A percentile compares a stretch with the other conserved stretches of the same genome.
Evolutionary conservation across 768 basidiomycete species (phyloP).

Genomic region (Boletus tylopilopsis): DNA sequence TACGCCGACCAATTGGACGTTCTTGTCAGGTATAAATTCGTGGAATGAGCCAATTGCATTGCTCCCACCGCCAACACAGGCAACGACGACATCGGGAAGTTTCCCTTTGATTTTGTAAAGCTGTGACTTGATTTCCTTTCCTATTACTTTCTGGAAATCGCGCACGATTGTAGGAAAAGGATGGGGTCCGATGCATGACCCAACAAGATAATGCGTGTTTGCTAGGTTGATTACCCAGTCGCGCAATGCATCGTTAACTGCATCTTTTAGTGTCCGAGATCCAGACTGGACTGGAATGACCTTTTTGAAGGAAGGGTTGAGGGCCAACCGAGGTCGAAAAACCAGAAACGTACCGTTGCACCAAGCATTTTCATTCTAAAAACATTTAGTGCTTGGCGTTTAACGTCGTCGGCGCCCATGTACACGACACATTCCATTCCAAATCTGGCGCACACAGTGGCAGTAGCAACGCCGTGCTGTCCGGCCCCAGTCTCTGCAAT

Average conservation of each 20-base stretch:
- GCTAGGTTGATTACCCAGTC: constrained; percentile 98
- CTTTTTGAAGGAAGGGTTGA: constrained; percentile 36
- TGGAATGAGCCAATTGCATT: constrained; percentile 99
- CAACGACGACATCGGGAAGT: constrained; percentile 90
- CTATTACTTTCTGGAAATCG: constrained; percentile 95
- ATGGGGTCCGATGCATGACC: constrained; percentile 96
- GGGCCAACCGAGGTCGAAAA: background rate
- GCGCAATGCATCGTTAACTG: constrained; percentile 96
- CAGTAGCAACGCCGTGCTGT: constrained; percentile 98
- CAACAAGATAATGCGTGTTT: constrained; percentile 94
- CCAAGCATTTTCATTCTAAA: constrained; percentile 98
- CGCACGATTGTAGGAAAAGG: constrained; percentile 99
- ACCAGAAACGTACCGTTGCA: constrained; percentile 55
- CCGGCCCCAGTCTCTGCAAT: constrained; percentile 99
- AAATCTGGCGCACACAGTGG: constrained; percentile 96
- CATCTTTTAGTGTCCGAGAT: constrained; percentile 93
- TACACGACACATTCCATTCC: constrained; percentile 94
- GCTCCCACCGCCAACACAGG: constrained; percentile 96
- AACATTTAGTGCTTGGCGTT: constrained; percentile 93
- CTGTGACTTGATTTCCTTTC: constrained; percentile 91
- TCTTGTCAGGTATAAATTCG: constrained; percentile 89
- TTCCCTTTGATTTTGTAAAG: constrained; percentile 69
- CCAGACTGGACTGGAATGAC: constrained; percentile 94
- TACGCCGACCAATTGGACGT: constrained; percentile 85
- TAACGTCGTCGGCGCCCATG: constrained; percentile 98